phyloP scores from a whole-genome alignment of 352 stramenopile genomes.

The Phytophthora brassicae region DNA sequence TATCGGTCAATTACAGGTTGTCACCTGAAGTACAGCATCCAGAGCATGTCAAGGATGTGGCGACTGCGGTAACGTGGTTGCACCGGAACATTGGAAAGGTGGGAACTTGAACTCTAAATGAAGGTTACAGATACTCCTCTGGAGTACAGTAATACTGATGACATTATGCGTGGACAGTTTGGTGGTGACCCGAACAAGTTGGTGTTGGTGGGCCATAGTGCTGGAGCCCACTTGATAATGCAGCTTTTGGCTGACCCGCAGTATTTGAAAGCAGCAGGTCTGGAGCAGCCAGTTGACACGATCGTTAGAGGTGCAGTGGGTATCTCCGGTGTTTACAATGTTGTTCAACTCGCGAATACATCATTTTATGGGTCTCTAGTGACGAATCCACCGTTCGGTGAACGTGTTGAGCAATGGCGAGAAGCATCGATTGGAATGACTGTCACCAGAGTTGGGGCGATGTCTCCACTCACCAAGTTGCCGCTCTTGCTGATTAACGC shows the following conservation, averaged over 20 bases:
- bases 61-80: constrained; percentile 62
- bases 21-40: constrained; percentile 78
- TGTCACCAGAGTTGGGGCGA: constrained; percentile 35
- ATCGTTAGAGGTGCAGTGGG: constrained; percentile 64
- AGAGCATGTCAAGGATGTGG: constrained; percentile 66
- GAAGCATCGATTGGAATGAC: constrained; percentile 64
- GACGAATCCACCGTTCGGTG: constrained; percentile 69
- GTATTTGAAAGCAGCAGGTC: constrained; percentile 41
- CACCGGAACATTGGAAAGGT: constrained; percentile 72
- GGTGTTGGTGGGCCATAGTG: constrained; percentile 72
- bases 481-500: constrained; percentile 68
- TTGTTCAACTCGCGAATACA: constrained; percentile 76
- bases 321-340: constrained; percentile 87
- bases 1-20: constrained; percentile 82
- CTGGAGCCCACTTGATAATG: constrained; percentile 80
- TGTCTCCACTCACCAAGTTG: constrained; percentile 50
- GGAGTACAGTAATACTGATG: no score
- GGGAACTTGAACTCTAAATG: neutral
- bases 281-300: constrained; percentile 32
- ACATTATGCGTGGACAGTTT: constrained; percentile 42
- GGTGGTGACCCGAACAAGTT: constrained; percentile 64
- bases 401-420: constrained; percentile 65
- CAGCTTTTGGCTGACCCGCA: constrained; percentile 61
- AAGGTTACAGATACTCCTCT: constrained; percentile 6
- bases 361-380: constrained; percentile 70